These are phyloP conservation scores for Xylona heveae DNA, from an alignment of 495 filamentous ascomycete species.

Conservation along the genomic window DNA sequence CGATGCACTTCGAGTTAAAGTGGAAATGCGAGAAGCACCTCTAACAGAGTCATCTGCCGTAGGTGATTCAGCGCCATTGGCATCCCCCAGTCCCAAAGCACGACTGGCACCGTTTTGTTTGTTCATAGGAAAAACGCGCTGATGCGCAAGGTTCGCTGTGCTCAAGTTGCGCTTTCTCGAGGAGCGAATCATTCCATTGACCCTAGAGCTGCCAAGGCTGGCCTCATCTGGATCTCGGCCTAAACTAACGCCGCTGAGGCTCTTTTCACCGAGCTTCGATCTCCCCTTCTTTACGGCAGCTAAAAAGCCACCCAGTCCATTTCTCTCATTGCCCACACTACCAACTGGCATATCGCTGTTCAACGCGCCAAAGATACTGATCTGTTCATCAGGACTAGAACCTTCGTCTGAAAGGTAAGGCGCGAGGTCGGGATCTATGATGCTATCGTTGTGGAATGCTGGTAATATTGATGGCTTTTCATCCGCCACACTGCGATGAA, in stretches of 20 bases:
- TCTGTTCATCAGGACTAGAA: constrained; percentile 78
- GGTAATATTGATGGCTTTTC: constrained; percentile 54
- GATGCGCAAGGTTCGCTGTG: constrained; percentile 45
- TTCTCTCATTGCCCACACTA: constrained; percentile 29
- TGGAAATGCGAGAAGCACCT: constrained; percentile 36
- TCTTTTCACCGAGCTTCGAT: constrained; percentile 51
- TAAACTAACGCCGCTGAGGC: constrained; percentile 35
- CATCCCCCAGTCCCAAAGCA: constrained; percentile 9
- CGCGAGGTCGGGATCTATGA: constrained; percentile 90
- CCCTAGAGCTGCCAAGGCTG: constrained; percentile 18
- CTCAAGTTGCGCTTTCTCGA: constrained; percentile 58
- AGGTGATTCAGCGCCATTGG: not conserved
- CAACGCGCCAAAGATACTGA: constrained; percentile 64
- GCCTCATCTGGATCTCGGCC: constrained; percentile 38
- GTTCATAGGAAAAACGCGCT: constrained; percentile 38
- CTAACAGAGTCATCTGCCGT: too few species aligned
- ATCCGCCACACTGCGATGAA: constrained; percentile 48
- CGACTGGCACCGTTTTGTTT: constrained; percentile 18
- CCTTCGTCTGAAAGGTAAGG: constrained; percentile 91
- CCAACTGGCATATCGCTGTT: constrained; percentile 25
- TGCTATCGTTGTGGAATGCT: constrained; percentile 91
- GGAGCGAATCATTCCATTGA: constrained; percentile 31
- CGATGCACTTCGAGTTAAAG: constrained; percentile 68
- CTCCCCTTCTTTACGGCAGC: constrained; percentile 37
- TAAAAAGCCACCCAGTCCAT: constrained; percentile 23